Evolutionary conservation across 139 green algal species (phyloP), one percentile per base, ranked within the genome.

Genomic region (Astrephomene gubernaculifera): DNA sequence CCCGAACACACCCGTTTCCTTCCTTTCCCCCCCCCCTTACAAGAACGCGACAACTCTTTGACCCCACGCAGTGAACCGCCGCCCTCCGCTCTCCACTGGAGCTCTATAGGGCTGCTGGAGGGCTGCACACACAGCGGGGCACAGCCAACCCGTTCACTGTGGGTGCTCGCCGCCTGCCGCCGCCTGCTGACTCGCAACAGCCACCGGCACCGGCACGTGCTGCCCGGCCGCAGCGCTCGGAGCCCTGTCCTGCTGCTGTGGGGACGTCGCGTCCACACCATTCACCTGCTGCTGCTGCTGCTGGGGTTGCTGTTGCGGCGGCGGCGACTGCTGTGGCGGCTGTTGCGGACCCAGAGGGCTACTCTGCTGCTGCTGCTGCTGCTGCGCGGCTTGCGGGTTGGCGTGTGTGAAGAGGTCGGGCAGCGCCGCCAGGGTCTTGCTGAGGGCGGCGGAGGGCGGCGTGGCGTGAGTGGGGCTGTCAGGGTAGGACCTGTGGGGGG

Each of bases 401-500:
- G 5, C 0, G 24, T 75, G 39, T 53, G 8, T 39, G 72, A 24
- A 69, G 4, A 68, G 22, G 52, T 81, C 52, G 2, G 53, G 72
- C 33, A 81, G 72, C 35, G 52, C 52, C 35, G 72, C 72, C 52
- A 81, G 72, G 29, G 49, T 52, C 35, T 52, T 25, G 52, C 22
- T 27, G 7, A 81, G 49, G 49, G 6, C 9, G 45, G 72, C 52
- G 45, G 45, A 41, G 49, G 52, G 21, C 52, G 33, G 35, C 29
- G n/a, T 24, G 25, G 35, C 72, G 72, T 35, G 9, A 35, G 19
- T n/a, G 22, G 72, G 53, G 52, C 72, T 68, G 33, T 54, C 49
- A 19, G 49, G 33, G 49, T 67, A 68, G 9, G 72, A 68, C 33
- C 52, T 29, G 52, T n/a, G n/a, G n/a, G n/a, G n/a, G n/a, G n/a